A percentile compares a stretch with the other conserved stretches of the same genome.
These are phyloP conservation scores for Histomonas meleagridis DNA, from an alignment of 208 protist genomes.

Conservation along the genomic window DNA sequence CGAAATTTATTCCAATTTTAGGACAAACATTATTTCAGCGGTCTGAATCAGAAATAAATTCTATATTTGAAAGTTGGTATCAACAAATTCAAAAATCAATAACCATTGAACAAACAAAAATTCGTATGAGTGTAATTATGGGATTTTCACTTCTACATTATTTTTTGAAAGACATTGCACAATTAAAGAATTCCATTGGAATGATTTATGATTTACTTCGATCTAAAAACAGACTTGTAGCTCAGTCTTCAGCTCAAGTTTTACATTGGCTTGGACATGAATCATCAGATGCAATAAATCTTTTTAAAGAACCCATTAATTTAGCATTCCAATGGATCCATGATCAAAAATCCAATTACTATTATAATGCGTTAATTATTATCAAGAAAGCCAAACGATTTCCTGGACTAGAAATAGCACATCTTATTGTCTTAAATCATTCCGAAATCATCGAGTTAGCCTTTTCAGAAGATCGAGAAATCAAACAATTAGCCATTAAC, in stretches of 20 bases:
- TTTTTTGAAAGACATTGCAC: not conserved
- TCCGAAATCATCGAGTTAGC: not conserved
- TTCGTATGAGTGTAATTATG: conserved; percentile 1
- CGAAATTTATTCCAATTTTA: not conserved
- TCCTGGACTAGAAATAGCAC: not conserved
- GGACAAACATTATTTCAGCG: not conserved
- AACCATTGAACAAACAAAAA: not conserved
- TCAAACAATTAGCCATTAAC: not conserved
- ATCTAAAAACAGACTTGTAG: not conserved
- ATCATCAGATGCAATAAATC: not conserved
- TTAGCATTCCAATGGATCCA: not conserved
- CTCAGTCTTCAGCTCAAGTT: not conserved
- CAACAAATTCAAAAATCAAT: not conserved
- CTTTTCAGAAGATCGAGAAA: not conserved
- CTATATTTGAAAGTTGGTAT: not conserved
- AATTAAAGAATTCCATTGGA: not conserved
- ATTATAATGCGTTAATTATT: not conserved
- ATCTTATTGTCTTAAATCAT: not conserved
- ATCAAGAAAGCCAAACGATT: not conserved
- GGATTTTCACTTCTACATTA: not conserved
- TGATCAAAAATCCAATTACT: not conserved
- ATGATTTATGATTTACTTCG: not conserved
- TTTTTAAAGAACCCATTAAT: not conserved
- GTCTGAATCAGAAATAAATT: not conserved
- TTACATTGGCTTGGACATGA: not conserved